Base-by-base conservation (phyloP, 306 rosid species). In the Canavalia ensiformis region DNA sequence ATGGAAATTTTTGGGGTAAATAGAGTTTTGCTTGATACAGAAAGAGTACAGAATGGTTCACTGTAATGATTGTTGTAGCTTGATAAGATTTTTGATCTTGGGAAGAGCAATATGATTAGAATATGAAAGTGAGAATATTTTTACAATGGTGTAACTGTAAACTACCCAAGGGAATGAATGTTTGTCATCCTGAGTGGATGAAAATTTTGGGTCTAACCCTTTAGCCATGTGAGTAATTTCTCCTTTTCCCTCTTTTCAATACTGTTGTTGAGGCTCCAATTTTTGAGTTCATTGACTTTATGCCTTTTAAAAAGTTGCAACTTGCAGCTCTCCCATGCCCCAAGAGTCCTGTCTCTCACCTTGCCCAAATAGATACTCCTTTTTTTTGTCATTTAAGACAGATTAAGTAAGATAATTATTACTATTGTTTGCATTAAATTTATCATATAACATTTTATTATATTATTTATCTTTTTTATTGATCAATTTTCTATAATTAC, bases 281-380 rank as follows among this genome's bases (percentile, higher is more conserved):
- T 82, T 83, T 31, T 12, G 39, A 7, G 30, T 84, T 54, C 51
- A 78, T 82, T 46, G 51, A 74, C 89, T 89, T 84, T 83, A 81
- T 88, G 82, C 96, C 86, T 90, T 90, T 82, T 56, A 66, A 77
- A 89, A 92, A 86, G 92, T 79, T 76, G 90, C 82, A 50, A 47
- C 65, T 46, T 76, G 67, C 51, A 81, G 50, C 72, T 35, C 68
- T 52, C 64, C 18, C 63, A 29, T 9, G 52, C 31, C 5, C 63
- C 72, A 12, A 46, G 18, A 11, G 60, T 58, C 41, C 7, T 28
- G 79, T 63, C 74, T 39, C n/a, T 80, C 1, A 59, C 76, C 12
- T 8, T 50, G 31, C 51, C 34, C 34, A 51, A 28, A 31, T 50
- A 18, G 25, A 18, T 18, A 18, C 25, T 18, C 25, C 25, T 18